These are phyloP conservation scores for Barbarea vulgaris DNA, from an alignment of 345 rosid species.

Conservation along the genomic window DNA sequence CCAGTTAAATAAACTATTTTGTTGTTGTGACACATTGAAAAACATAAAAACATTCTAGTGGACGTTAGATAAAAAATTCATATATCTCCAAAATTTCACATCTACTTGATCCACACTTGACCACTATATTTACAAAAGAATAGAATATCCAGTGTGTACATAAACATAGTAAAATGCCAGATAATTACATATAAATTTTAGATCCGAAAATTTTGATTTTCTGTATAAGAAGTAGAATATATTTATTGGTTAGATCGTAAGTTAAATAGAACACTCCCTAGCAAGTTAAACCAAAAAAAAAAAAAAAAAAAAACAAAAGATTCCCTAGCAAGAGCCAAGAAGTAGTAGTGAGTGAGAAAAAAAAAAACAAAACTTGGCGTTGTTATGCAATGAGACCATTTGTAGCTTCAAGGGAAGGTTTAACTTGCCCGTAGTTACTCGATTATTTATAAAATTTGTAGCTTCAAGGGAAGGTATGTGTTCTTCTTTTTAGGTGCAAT, in stretches of 20 bases:
- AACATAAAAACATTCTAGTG: background rate
- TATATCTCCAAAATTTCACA: background rate
- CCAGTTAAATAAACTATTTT: background rate
- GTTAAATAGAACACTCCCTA: background rate
- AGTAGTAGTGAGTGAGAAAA: background rate
- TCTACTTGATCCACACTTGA: background rate
- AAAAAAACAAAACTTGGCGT: background rate
- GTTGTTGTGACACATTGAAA: background rate
- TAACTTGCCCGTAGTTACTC: constrained; percentile 34
- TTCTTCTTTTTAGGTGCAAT: constrained; percentile 19
- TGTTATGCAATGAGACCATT: background rate
- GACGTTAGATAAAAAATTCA: background rate
- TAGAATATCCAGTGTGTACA: background rate
- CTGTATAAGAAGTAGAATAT: background rate
- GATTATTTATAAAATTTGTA: background rate
- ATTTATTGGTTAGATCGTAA: background rate
- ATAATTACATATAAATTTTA: background rate
- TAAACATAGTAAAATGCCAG: background rate
- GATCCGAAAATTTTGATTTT: background rate
- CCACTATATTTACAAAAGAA: background rate
- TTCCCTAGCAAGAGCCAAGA: background rate
- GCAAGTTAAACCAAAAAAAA: background rate
- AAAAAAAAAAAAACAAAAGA: background rate
- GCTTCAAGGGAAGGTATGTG: constrained; percentile 3
- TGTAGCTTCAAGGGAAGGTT: constrained; percentile 34